Percentiles rank a stretch among this genome's conserved stretches.
These are phyloP conservation scores for Colletotrichum sp. DNA, from an alignment of 2,329 filamentous ascomycete species.

Conservation along the genomic window DNA sequence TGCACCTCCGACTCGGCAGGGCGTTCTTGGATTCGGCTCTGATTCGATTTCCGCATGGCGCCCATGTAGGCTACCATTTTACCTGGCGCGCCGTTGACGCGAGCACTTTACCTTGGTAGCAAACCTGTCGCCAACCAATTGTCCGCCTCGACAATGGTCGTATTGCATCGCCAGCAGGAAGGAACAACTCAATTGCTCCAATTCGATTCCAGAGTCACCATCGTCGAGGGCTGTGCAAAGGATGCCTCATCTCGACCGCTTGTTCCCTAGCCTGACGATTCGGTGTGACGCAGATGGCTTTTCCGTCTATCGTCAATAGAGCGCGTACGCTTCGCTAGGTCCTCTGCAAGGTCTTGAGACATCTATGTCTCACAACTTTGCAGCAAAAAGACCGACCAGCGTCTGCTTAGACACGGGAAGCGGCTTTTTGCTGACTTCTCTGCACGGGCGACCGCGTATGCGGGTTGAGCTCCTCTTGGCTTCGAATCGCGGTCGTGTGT, in stretches of 20 bases:
- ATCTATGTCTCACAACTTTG: neutral
- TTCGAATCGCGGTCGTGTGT: slow-evolving; percentile 14
- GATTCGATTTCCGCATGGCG: neutral
- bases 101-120: neutral
- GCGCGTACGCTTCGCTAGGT: neutral
- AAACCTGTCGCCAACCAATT: neutral
- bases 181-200: neutral
- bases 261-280: neutral
- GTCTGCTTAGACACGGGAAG: neutral
- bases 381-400: slow-evolving; percentile 1
- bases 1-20: slow-evolving; percentile 7
- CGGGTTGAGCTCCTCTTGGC: slow-evolving; percentile 6
- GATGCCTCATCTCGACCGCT: neutral
- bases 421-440: neutral
- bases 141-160: neutral
- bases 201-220: neutral
- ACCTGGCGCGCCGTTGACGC: neutral
- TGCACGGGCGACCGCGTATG: neutral
- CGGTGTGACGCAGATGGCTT: neutral
- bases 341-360: slow-evolving; percentile 1
- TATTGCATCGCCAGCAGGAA: neutral
- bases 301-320: neutral
- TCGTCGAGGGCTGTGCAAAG: neutral
- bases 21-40: neutral
- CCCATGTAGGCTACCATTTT: neutral